These are phyloP conservation scores for Fusarium sp. DNA, from an alignment of 2,329 filamentous ascomycete species.

Conservation along the genomic window DNA sequence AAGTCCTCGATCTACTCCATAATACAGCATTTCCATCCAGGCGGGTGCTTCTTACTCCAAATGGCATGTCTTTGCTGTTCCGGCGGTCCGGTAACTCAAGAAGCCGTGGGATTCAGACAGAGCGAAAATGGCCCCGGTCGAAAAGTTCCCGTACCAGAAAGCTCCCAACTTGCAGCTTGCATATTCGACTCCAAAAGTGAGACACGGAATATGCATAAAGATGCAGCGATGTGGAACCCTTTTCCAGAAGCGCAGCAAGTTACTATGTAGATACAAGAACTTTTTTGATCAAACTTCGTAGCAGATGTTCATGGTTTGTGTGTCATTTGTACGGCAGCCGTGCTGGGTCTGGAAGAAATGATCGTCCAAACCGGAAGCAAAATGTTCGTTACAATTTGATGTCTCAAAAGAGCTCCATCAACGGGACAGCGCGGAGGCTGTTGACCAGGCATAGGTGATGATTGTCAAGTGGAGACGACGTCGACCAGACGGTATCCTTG, in stretches of 20 bases:
- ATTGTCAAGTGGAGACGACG: slow-evolving; percentile 18
- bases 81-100: slow-evolving; percentile 14
- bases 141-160: slow-evolving; percentile 24
- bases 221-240: slow-evolving; percentile 18
- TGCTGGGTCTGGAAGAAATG: background rate
- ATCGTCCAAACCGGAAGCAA: background rate
- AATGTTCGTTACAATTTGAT: background rate
- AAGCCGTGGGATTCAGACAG: background rate
- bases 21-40: background rate
- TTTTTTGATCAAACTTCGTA: slow-evolving; percentile 3
- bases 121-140: background rate
- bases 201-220: slow-evolving; percentile 16
- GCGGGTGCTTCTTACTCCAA: background rate
- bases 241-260: slow-evolving; percentile 7
- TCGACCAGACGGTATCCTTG: slow-evolving; percentile 22
- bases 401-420: background rate
- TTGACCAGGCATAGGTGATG: slow-evolving; percentile 2
- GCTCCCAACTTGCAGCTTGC: slow-evolving; percentile 27
- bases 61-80: slow-evolving; percentile 4
- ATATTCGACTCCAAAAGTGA: slow-evolving; percentile 6
- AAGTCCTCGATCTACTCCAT: background rate
- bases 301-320: background rate
- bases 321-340: background rate
- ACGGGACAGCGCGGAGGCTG: slow-evolving; percentile 25
- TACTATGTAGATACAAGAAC: background rate